Base-by-base conservation (phyloP, 768 basidiomycete genomes). In the Strobilomyces dryophilus region DNA sequence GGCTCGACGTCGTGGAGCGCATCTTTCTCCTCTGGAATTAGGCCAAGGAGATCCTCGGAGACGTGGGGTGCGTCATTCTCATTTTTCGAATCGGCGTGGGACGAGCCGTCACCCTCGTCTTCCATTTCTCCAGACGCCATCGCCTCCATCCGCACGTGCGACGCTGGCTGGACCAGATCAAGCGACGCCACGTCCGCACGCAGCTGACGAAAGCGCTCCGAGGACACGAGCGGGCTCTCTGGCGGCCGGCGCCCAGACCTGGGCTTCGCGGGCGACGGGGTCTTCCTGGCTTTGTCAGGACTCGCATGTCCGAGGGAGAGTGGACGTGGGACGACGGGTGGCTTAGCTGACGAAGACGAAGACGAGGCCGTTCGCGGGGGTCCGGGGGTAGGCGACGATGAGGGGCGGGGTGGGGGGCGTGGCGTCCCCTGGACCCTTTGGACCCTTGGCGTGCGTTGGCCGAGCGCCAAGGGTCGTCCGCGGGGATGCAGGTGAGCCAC, bases 371-470 rank as follows among this genome's bases (percentile, higher is more conserved):
- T 24, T 24, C 5, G 21, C 11, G 49, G 0, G 32, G 24, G 24
- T 24, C 24, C 47, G 5, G 52, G 52, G 8, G 56, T 52, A 29
- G 63, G 57, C 6, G 64, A 59, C 39, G 31, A 52, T 1, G 57
- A 54, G n/a, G n/a, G n/a, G n/a, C 21, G 40, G 15, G 47, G 41
- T 11, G 43, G 49, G 10, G 53, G 36, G 31, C 24, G 45, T 29
- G 54, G 15, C 18, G 53, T 44, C n/a, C 17, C 40, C 14, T 55
- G 45, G 27, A 69, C 72, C 54, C 64, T 70, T 59, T 55, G 44
- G 29, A 69, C 72, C 54, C 65, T 70, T 60, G 78, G 76, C 24
- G 75, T 73, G 9, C 77, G 65, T 42, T 79, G 74, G 32, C 66
- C 68, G 53, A 75, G 65, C 20, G 75, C 73, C 44, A 76, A 63